Evolutionary conservation across 345 rosid species (phyloP), one percentile per base, ranked within the genome.

Genomic region (Salix dunnii): DNA sequence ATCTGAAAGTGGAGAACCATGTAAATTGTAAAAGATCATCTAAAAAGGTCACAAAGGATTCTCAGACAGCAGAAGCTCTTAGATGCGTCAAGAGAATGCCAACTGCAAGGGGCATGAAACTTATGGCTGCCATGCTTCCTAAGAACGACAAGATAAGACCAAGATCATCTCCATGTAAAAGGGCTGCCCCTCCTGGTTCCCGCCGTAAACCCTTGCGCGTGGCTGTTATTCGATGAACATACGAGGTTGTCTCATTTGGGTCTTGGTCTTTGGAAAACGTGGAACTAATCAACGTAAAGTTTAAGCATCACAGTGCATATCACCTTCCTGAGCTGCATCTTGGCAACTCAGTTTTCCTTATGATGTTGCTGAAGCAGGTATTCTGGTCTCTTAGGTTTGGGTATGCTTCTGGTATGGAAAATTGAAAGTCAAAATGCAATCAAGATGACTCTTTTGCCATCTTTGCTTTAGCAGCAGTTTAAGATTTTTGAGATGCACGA

Each of bases 101-200:
- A 64, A 42, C 65, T 25, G 28, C 83, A 46, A 86, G 87, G 68
- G 76, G 77, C 35, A 40, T 48, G 38, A 84, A 73, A 73, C 67
- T 88, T 40, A 42, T 75, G 81, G 78, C 85, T 42, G 85, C 86
- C 25, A 33, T 88, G 81, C 35, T 40, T 65, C 79, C 51, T 25
- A 71, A 25, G 68, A 72, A 38, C n/a, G 78, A 77, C 73, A 79
- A 80, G 75, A 88, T 76, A 76, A 79, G 73, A 72, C 6, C 31
- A 58, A 71, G 79, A 68, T 80, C 83, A 12, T 84, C 88, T 23
- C 84, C 84, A 4, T 79, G 82, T 73, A 86, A 84, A 77, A 82
- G 78, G 76, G 71, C 67, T 31, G 83, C 84, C 68, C 81, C 85
- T 68, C 79, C 84, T 7, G 49, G 76, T 73, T 75, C 77, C 70